Evolutionary conservation across 495 filamentous ascomycete species (phyloP), one percentile per base, ranked within the genome.

Genomic region (Apiosordaria backusii): DNA sequence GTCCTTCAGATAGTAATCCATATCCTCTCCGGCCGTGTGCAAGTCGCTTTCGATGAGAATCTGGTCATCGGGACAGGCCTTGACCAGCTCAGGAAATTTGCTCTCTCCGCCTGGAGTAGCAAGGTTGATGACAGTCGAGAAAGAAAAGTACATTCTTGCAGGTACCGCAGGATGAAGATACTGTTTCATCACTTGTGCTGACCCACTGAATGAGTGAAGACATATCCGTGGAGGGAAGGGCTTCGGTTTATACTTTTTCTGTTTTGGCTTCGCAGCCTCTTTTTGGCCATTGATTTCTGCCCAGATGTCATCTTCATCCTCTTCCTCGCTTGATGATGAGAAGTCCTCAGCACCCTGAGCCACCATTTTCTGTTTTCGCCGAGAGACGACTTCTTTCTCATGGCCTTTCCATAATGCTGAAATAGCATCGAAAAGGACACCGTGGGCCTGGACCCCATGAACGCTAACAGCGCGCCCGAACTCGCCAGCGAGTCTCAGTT

Each of bases 391-490:
- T 53, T 84, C 81, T 69, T 85, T 87, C 76, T 97, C 92, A 72
- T 92, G 83, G 0, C 93, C 95, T 70, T 87, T 87, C 93, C 93
- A 99, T 40, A 91, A 77, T 61, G 86, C 84, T 61, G 87, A 81
- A 23, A 98, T 74, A 1, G 88, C 82, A 16, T 96, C 91, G 62
- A 92, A 89, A 1, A 98, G 70, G 1, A 88, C 79, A 0, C 95
- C 96, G 71, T 97, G 95, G 0, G 90, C 92, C 74, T 95, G 90
- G 18, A 98, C 96, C 24, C 93, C 93, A 72, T 98, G 95, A 0
- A 98, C 82, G 16, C 91, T 94, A 2, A 93, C 95, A 0, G 93
- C 84, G 18, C 93, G 83, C 25, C 85, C 82, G 79, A 97, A 79
- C 72, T 93, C 88, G 10, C 91, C 94, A 0, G 95, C 96, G 27